Evolutionary conservation across 2,329 filamentous ascomycete species (phyloP).

Genomic region (Aureobasidium leucospermi): DNA sequence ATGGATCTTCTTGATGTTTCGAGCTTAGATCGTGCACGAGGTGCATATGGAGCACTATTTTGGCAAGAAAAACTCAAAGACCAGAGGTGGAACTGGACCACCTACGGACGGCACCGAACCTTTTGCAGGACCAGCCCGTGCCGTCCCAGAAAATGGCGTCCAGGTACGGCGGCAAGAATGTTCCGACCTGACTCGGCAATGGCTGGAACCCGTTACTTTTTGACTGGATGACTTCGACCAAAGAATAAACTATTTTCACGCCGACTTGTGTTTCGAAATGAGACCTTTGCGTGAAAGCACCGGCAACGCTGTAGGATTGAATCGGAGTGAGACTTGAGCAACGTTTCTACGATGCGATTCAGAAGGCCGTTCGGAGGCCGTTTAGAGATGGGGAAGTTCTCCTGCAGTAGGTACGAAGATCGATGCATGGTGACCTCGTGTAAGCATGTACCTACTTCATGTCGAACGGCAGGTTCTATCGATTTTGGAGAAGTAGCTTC

Average conservation of each 20-base stretch:
- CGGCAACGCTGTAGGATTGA: background rate
- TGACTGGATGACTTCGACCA: background rate
- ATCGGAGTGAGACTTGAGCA: background rate
- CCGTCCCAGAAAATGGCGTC: slow-evolving; percentile 1
- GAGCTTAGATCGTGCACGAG: background rate
- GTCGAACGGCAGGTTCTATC: background rate
- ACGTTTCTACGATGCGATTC: background rate
- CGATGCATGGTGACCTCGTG: slow-evolving; percentile 9
- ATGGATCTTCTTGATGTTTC: slow-evolving; percentile 2
- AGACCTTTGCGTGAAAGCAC: background rate
- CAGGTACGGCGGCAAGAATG: background rate
- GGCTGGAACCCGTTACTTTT: background rate
- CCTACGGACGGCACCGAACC: background rate
- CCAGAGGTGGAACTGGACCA: background rate
- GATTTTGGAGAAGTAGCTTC: background rate
- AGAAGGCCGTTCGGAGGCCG: background rate
- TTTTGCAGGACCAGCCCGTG: slow-evolving; percentile 2
- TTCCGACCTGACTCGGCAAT: background rate
- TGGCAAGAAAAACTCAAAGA: background rate
- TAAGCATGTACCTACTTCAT: background rate
- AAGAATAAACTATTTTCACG: background rate
- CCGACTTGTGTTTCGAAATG: background rate
- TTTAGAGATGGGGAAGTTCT: background rate
- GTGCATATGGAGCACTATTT: slow-evolving; percentile 7
- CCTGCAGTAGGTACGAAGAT: background rate